Evolutionary conservation across 2,329 filamentous ascomycete species (phyloP).

Genomic region (Lasiodiplodia sp.): DNA sequence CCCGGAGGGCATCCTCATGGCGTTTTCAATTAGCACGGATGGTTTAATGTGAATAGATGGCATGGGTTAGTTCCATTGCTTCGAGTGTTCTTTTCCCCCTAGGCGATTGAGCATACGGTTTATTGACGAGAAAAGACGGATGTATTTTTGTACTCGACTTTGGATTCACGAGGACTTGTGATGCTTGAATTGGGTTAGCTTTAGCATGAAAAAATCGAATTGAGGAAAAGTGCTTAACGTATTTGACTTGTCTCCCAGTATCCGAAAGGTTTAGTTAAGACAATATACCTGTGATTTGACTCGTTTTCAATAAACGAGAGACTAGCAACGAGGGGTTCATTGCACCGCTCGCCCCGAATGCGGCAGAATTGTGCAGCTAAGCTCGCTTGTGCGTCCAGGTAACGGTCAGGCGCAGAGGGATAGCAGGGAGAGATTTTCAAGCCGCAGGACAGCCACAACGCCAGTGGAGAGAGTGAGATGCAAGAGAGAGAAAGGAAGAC

Average conservation of each 20-base stretch:
- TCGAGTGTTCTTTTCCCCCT: constrained; percentile 17
- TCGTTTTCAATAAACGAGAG: too few relatives aligned
- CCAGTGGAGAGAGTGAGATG: background rate
- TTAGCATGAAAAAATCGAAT: background rate
- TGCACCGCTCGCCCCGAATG: background rate
- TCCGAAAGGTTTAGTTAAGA: too few relatives aligned
- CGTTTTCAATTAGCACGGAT: constrained; percentile 13
- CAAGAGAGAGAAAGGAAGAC: background rate
- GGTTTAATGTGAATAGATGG: constrained; percentile 22
- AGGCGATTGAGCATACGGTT: constrained; percentile 19
- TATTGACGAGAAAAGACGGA: constrained; percentile 22
- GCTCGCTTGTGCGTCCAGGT: background rate
- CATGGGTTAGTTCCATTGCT: constrained; percentile 14
- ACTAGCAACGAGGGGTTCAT: background rate
- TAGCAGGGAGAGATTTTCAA: background rate
- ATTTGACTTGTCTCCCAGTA: background rate
- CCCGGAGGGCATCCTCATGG: background rate
- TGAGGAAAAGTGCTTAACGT: background rate
- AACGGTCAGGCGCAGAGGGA: background rate
- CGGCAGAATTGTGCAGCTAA: background rate
- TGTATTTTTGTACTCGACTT: background rate
- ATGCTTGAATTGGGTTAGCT: constrained; percentile 5
- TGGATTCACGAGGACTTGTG: background rate
- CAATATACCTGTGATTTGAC: background rate
- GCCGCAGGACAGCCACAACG: background rate